Evolutionary conservation across 176 grass and related monocot genomes (phyloP), one percentile per base, ranked within the genome.

Genomic region (Raddia guianensis): DNA sequence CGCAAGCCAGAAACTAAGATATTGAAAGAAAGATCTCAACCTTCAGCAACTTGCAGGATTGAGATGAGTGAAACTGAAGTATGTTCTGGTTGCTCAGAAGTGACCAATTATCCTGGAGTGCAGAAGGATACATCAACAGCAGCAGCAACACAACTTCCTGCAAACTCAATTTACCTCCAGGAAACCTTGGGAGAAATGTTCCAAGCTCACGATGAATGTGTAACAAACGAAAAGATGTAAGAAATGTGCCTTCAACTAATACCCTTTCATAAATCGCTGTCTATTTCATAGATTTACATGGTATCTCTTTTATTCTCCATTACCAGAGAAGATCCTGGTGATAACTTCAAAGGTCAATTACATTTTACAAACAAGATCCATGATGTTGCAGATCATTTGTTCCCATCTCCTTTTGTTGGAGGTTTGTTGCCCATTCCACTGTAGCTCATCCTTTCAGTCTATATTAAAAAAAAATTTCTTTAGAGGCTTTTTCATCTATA

Each of bases 371-470:
- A 63, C 55, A 85, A 71, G 71, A 50, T 70, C 81, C 63, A 52
- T 12, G 20, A 80, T 80, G 47, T 32, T 80, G 70, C 16, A 56
- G 72, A 84, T 80, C 63, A 71, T 76, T 57, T 72, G 42, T 64
- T 89, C 18, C 56, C 52, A 18, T 85, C 87, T 76, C 77, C 82
- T 72, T 89, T 70, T n/a, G 8, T 85, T 63, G 82, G 82, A 89
- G 87, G 87, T 89, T 75, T 4, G 76, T 70, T 64, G n/a, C 27
- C 57, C 71, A 56, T 55, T 80, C 51, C 54, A 20, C 10, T 27
- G 72, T 42, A 40, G 1, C 12, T 5, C 52, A 9, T 61, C 47
- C 62, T 32, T 18, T 62, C 20, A 46, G 7, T 21, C 15, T 68
- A 7, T 37, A 74, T 18, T 0, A 21, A 77, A 19, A 37, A 1